Conservation (phyloP, 495 filamentous ascomycete species). For the Penicillium angulare region DNA sequence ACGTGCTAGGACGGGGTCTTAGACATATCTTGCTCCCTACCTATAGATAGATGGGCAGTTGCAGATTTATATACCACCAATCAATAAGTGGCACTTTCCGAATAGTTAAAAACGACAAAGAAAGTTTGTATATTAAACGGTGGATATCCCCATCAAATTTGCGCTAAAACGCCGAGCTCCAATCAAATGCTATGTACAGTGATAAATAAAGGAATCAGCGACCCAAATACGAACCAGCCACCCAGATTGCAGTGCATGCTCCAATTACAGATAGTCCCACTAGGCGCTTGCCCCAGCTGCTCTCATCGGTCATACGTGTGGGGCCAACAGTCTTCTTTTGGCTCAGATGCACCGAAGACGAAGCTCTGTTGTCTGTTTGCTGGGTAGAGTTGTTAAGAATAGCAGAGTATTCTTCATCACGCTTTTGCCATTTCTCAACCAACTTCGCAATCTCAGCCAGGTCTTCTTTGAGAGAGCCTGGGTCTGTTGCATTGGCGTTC, state of each 20-base stretch:
- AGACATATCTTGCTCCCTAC: too few species aligned
- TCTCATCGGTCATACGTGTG: conserved; percentile 63
- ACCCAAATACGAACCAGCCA: conserved; percentile 52
- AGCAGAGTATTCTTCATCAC: conserved; percentile 33
- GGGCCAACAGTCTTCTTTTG: conserved; percentile 46
- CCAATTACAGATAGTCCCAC: conserved; percentile 62
- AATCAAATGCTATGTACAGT: background rate
- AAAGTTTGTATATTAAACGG: too few species aligned
- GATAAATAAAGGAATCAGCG: conserved; percentile 7
- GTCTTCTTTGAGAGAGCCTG: conserved; percentile 67
- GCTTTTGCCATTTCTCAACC: conserved; percentile 46
- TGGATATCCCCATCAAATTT: too few species aligned
- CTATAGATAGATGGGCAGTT: too few species aligned
- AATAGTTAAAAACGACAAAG: too few species aligned
- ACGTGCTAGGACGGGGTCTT: too few species aligned
- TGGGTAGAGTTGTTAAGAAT: conserved; percentile 34
- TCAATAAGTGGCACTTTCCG: too few species aligned
- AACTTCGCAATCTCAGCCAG: conserved; percentile 64
- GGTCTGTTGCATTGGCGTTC: conserved; percentile 49
- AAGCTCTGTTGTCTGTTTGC: conserved; percentile 13
- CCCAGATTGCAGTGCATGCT: conserved; percentile 67
- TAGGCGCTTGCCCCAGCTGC: conserved; percentile 68
- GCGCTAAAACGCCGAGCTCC: background rate
- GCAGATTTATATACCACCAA: too few species aligned
- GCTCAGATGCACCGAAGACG: conserved; percentile 21